Conservation (phyloP, 306 rosid species). For the Aeschynomene evenia region DNA sequence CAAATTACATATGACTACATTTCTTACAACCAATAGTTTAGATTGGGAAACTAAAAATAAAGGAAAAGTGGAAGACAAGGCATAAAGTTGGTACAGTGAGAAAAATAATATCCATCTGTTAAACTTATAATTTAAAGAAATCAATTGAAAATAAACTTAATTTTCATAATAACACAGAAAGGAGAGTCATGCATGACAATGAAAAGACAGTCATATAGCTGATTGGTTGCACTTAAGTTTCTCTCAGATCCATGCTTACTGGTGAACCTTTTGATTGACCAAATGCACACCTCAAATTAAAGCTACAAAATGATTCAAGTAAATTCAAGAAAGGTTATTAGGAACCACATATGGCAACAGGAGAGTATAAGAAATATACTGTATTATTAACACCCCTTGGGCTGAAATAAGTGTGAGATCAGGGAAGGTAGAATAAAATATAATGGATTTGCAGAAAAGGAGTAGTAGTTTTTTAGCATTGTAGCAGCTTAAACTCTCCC, state of each 20-base stretch:
- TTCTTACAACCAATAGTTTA: not conserved
- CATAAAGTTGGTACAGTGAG: not conserved
- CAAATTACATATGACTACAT: not conserved
- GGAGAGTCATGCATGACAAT: not conserved
- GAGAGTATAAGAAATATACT: too few species aligned
- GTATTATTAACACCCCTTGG: too few species aligned
- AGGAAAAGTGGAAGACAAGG: not conserved
- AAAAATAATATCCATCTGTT: not conserved
- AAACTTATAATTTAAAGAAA: not conserved
- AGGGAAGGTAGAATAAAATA: too few species aligned
- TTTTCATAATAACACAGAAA: not conserved
- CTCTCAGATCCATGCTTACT: not conserved
- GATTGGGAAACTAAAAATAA: not conserved
- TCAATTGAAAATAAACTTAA: not conserved
- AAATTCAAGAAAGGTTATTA: constrained; percentile 16
- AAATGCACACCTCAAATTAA: not conserved
- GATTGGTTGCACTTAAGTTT: not conserved
- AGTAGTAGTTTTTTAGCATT: too few species aligned
- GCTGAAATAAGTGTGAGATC: too few species aligned
- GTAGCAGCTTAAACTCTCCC: too few species aligned
- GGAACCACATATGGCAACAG: too few species aligned
- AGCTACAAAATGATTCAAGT: not conserved
- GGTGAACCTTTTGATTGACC: not conserved
- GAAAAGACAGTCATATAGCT: not conserved
- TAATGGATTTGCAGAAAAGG: too few species aligned